Percentiles rank a stretch among this genome's conserved stretches.
phyloP scores from a whole-genome alignment of 2,329 filamentous ascomycete species.

The Cladosporium sp. region DNA sequence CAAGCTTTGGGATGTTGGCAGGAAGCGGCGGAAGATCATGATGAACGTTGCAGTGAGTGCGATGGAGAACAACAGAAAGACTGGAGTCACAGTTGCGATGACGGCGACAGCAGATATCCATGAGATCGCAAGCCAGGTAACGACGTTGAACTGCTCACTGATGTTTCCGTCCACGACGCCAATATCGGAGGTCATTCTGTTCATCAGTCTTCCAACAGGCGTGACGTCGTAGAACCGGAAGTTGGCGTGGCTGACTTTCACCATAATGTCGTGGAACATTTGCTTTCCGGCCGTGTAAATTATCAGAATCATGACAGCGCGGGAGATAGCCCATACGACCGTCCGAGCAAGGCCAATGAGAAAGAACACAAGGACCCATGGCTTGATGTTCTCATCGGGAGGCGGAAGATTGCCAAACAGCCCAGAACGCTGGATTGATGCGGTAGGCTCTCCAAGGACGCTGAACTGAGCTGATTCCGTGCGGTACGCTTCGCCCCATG shows the following conservation, averaged over 20 bases:
- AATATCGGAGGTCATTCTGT: conserved; percentile 84
- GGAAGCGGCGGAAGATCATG: conserved; percentile 67
- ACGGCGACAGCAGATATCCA: conserved; percentile 70
- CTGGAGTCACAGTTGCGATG: conserved; percentile 72
- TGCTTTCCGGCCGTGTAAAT: conserved; percentile 71
- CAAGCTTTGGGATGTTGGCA: conserved; percentile 78
- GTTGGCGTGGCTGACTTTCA: conserved; percentile 69
- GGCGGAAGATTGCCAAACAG: conserved; percentile 55
- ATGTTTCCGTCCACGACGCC: conserved; percentile 86
- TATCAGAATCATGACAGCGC: conserved; percentile 68
- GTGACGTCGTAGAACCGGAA: conserved; percentile 92
- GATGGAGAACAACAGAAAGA: conserved; percentile 69
- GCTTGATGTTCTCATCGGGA: conserved; percentile 60
- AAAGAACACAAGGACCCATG: conserved; percentile 71
- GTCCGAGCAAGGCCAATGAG: conserved; percentile 60
- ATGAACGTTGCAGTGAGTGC: conserved; percentile 65
- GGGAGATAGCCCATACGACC: conserved; percentile 55
- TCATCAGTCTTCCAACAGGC: conserved; percentile 85
- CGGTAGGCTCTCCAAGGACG: neutral
- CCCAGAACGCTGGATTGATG: conserved; percentile 15
- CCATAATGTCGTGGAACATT: conserved; percentile 69
- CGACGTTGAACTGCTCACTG: conserved; percentile 64
- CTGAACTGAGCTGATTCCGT: conserved; percentile 13
- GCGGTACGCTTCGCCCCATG: conserved; percentile 76
- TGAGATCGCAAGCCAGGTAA: conserved; percentile 65